phyloP scores from a whole-genome alignment of 192 early-diverging fungal species.

The Dispira parvispora region DNA sequence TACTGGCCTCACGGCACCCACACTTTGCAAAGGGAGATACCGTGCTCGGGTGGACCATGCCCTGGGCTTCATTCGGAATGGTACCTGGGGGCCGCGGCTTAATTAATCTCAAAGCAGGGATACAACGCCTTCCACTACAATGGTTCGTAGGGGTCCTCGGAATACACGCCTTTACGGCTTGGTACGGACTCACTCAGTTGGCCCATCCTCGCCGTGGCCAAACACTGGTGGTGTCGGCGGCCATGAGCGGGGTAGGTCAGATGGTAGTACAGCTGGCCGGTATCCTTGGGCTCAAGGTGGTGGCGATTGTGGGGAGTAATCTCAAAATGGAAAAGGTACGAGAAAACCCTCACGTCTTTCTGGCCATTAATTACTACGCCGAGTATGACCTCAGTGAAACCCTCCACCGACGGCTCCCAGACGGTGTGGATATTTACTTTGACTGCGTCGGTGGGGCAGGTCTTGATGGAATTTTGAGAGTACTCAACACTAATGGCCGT shows the following conservation, averaged over 20 bases:
- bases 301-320: conserved; percentile 69
- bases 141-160: conserved; percentile 42
- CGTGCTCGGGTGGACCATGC: conserved; percentile 33
- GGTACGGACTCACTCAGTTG: conserved; percentile 39
- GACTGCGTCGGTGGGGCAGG: conserved; percentile 70
- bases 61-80: conserved; percentile 41
- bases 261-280: conserved; percentile 71
- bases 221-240: conserved; percentile 67
- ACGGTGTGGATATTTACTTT: conserved; percentile 79
- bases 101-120: conserved; percentile 14
- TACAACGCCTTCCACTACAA: conserved; percentile 35
- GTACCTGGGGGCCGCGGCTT: conserved; percentile 15
- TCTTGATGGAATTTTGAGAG: conserved; percentile 49
- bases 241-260: conserved; percentile 54
- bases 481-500: conserved; percentile 46
- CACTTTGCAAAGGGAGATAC: conserved; percentile 41
- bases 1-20: conserved; percentile 42
- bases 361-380: conserved; percentile 85
- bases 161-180: conserved; percentile 72
- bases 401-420: conserved; percentile 42
- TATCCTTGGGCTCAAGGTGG: conserved; percentile 51
- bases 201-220: conserved; percentile 65
- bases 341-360: conserved; percentile 29
- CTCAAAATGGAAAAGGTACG: conserved; percentile 44
- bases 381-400: conserved; percentile 22